These are phyloP conservation scores for Penicillium odoratum DNA, from an alignment of 495 filamentous ascomycete genomes.

Conservation along the genomic window DNA sequence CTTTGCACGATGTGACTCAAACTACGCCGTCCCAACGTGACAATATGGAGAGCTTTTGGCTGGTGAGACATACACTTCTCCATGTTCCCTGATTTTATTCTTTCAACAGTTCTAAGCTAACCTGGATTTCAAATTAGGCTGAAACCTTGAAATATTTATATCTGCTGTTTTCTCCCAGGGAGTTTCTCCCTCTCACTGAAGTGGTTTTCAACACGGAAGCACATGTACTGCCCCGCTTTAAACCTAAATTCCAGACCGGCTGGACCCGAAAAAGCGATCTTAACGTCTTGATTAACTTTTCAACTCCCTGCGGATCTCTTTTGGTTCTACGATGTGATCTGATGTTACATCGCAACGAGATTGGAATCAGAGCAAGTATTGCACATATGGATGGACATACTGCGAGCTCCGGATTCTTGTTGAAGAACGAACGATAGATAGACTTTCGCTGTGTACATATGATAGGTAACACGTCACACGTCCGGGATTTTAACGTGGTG, in stretches of 20 bases:
- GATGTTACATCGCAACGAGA: too few relatives aligned
- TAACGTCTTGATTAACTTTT: not conserved
- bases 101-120: not conserved
- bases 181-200: conserved; percentile 4
- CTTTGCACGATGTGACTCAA: conserved; percentile 13
- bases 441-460: too few relatives aligned
- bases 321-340: too few relatives aligned
- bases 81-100: not conserved
- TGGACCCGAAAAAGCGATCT: conserved; percentile 7
- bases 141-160: conserved; percentile 91
- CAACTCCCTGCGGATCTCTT: too few relatives aligned
- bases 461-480: too few relatives aligned
- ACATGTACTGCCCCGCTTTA: conserved; percentile 3
- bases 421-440: too few relatives aligned
- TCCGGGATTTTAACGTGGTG: too few relatives aligned
- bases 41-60: conserved; percentile 86
- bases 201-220: conserved; percentile 10
- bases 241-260: conserved; percentile 8
- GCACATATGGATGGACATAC: too few relatives aligned
- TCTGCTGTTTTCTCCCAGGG: conserved; percentile 64
- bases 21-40: conserved; percentile 43
- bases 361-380: too few relatives aligned
- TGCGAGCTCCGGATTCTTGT: too few relatives aligned
- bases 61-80: conserved; percentile 30
- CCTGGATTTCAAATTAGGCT: conserved; percentile 35